Evolutionary conservation across 345 rosid genomes (phyloP).

Genomic region (Eucalyptus tenuipes): DNA sequence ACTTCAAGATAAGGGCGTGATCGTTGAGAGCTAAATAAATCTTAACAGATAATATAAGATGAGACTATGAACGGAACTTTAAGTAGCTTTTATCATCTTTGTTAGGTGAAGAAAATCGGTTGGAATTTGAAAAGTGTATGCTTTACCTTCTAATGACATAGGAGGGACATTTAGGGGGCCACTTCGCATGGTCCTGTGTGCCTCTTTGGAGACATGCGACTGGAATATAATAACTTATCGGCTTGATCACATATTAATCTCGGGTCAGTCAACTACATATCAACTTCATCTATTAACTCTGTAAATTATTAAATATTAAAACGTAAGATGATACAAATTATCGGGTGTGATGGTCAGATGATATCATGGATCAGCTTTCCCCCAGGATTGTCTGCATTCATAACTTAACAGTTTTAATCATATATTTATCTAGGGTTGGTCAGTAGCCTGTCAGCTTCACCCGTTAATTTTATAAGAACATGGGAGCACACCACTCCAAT

Average conservation of each 20-base stretch:
- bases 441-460: background rate
- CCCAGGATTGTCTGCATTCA: background rate
- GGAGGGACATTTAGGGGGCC: background rate
- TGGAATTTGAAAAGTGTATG: background rate
- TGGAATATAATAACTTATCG: background rate
- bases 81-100: background rate
- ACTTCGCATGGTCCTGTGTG: background rate
- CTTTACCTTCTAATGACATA: background rate
- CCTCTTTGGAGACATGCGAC: background rate
- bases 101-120: background rate
- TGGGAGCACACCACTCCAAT: background rate
- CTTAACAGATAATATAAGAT: background rate
- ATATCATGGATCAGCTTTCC: background rate
- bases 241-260: background rate
- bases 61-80: background rate
- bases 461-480: background rate
- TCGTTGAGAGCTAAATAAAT: background rate
- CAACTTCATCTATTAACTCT: background rate
- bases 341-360: background rate
- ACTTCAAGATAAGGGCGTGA: background rate
- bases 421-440: background rate
- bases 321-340: background rate
- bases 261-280: background rate
- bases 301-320: background rate
- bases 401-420: background rate